Evolutionary conservation across 352 stramenopile species (phyloP).

Genomic region (Globisporangium mamillatum): DNA sequence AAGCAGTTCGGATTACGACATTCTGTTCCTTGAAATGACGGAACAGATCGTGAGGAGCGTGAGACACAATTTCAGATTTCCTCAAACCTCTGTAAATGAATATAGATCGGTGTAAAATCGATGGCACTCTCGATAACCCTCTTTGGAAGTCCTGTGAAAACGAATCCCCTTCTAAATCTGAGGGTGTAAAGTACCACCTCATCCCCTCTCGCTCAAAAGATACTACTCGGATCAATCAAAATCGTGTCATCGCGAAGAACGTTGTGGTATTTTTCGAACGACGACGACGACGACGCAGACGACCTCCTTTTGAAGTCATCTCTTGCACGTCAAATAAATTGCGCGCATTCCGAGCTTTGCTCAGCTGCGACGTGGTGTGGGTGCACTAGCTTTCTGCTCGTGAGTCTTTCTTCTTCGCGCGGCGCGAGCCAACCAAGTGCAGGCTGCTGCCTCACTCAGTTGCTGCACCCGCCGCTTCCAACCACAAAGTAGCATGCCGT

Average conservation of each 20-base stretch:
- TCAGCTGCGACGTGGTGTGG: neutral
- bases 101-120: neutral
- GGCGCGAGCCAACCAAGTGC: neutral
- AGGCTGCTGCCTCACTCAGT: neutral
- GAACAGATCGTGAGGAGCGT: constrained; percentile 5
- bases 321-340: neutral
- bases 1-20: neutral
- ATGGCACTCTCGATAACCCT: no score
- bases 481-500: constrained; percentile 7
- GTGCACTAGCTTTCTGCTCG: neutral
- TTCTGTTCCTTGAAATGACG: neutral
- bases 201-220: neutral
- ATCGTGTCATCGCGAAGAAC: neutral
- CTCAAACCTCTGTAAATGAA: neutral
- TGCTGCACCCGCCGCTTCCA: neutral
- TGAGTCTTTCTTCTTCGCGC: neutral
- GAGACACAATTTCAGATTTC: neutral
- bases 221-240: constrained; percentile 1
- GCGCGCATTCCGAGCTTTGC: neutral
- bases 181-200: neutral
- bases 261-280: neutral
- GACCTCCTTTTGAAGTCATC: neutral
- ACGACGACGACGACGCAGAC: constrained; percentile 2
- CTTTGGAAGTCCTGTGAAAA: neutral
- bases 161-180: neutral